Base-by-base conservation (phyloP, 495 filamentous ascomycete species). In the Clavariopsis aquatica region DNA sequence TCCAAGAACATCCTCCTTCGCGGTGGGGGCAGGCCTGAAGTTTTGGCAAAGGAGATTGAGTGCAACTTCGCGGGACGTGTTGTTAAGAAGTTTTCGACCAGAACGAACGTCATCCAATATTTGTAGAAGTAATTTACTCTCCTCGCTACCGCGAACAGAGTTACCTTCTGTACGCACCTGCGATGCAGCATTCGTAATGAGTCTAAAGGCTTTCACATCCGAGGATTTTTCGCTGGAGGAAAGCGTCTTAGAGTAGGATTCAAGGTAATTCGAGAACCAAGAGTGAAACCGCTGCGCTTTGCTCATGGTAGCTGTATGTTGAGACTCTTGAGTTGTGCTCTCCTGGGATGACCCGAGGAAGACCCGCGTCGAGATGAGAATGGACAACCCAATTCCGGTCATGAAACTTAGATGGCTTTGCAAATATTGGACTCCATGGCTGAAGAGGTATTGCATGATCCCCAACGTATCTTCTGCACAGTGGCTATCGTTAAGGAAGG, bases 381-480 rank as follows among this genome's bases (percentile, higher is more conserved):
- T 87, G 10, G 91, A 88, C 17, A 95, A 79, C 10, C 87, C 83
- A 60, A 89, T 87, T 0, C 91, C 93, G 43, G 87, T 84, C 51
- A 94, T 79, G 69, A 98, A 96, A 0, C 86, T 84, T 7, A 90
- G 89, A 29, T 83, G 75, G 10, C 69, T 73, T 12, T 49, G 23
- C 26, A 98, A 77, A 71, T 94, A 87, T 22, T 76, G 58, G 19
- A 78, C 81, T 7, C 95, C 93, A 47, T 82, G 78, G 6, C 84
- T 80, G 9, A 98, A 75, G 1, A 99, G 81, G 71, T 96, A 97
- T 77, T 91, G 91, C 45, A 90, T 81, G 31, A 99, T 83, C 0
- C 92, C 93, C 31, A 98, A 76, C 5, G 90, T 85, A 78, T 99
- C 94, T 66, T 96, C 90, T n/a, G 92, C 89, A 73, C 93, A 98